Conservation (phyloP, 2,329 filamentous ascomycete species). For the Apiospora rasikravindrae region DNA sequence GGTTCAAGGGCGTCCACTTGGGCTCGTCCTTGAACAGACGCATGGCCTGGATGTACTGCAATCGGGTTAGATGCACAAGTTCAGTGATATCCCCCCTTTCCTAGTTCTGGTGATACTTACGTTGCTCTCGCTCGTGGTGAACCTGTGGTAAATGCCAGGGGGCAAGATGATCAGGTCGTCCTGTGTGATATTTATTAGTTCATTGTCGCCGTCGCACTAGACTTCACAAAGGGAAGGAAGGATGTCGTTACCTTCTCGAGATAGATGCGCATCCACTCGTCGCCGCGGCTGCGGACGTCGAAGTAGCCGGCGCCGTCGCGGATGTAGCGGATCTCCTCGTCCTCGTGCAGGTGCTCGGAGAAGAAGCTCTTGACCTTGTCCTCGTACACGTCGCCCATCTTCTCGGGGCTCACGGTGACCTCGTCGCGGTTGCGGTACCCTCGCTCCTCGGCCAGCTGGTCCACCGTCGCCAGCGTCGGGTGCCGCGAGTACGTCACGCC, state of each 20-base stretch:
- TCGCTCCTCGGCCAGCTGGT: conserved; percentile 75
- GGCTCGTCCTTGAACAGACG: conserved; percentile 97
- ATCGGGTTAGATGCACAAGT: not conserved
- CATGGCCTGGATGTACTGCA: conserved; percentile 92
- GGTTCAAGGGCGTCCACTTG: conserved; percentile 95
- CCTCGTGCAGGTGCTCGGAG: conserved; percentile 93
- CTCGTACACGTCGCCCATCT: conserved; percentile 88
- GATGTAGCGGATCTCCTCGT: conserved; percentile 97
- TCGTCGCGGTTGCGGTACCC: conserved; percentile 95
- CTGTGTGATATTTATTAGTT: conserved; percentile 29
- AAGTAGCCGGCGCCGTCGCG: conserved; percentile 89
- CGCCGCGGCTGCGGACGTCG: conserved; percentile 81
- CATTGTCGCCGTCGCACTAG: not conserved
- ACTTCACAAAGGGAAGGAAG: not conserved
- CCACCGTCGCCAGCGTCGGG: conserved; percentile 67
- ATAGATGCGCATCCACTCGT: conserved; percentile 87
- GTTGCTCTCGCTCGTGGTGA: conserved; percentile 91
- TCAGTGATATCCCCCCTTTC: not conserved
- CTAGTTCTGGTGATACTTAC: conserved; percentile 57
- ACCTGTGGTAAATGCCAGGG: conserved; percentile 94
- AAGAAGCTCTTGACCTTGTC: conserved; percentile 95
- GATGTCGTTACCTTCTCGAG: conserved; percentile 69
- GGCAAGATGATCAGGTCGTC: conserved; percentile 92
- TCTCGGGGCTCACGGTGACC: conserved; percentile 83
- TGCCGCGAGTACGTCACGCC: conserved; percentile 82